Evolutionary conservation across 2,329 filamentous ascomycete genomes (phyloP).

Genomic region (Fusarium sublunatum): DNA sequence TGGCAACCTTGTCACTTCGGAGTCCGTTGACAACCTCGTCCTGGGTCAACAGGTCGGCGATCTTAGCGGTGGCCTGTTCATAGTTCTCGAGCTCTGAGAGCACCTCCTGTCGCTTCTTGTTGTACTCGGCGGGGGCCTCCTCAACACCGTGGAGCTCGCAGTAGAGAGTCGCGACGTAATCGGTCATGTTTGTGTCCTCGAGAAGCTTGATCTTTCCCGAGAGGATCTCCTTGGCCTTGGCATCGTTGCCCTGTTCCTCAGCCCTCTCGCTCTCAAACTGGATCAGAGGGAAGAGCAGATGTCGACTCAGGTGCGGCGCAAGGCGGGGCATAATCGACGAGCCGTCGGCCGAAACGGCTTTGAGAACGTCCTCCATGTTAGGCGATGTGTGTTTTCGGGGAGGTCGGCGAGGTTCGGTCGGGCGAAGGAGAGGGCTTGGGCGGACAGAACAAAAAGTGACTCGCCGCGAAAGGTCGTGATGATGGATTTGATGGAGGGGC

Average conservation of each 20-base stretch:
- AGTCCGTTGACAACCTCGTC: constrained; percentile 92
- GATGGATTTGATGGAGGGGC: constrained; percentile 53
- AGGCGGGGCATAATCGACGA: constrained; percentile 89
- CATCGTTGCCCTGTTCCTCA: constrained; percentile 74
- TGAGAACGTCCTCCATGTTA: constrained; percentile 57
- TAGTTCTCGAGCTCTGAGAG: constrained; percentile 83
- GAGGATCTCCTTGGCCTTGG: constrained; percentile 75
- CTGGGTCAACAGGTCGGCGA: constrained; percentile 85
- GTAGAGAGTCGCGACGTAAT: constrained; percentile 94
- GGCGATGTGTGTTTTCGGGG: constrained; percentile 29
- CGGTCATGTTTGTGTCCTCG: constrained; percentile 98
- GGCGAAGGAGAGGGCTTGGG: constrained; percentile 20
- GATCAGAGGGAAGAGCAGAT: constrained; percentile 95
- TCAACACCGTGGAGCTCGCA: constrained; percentile 86
- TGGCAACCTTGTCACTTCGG: constrained; percentile 96
- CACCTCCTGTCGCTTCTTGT: constrained; percentile 89
- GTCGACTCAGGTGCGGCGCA: constrained; percentile 91
- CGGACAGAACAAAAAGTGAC: constrained; percentile 39
- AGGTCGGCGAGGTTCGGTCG: constrained; percentile 25
- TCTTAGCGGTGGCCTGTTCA: constrained; percentile 88
- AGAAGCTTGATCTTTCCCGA: constrained; percentile 93
- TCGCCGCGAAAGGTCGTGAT: constrained; percentile 44
- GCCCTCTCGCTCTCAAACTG: constrained; percentile 89
- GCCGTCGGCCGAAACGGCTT: constrained; percentile 70
- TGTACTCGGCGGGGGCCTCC: constrained; percentile 84